phyloP scores from a whole-genome alignment of 371 early-diverging fungal genomes.

The Quaeritorhiza haematococci region DNA sequence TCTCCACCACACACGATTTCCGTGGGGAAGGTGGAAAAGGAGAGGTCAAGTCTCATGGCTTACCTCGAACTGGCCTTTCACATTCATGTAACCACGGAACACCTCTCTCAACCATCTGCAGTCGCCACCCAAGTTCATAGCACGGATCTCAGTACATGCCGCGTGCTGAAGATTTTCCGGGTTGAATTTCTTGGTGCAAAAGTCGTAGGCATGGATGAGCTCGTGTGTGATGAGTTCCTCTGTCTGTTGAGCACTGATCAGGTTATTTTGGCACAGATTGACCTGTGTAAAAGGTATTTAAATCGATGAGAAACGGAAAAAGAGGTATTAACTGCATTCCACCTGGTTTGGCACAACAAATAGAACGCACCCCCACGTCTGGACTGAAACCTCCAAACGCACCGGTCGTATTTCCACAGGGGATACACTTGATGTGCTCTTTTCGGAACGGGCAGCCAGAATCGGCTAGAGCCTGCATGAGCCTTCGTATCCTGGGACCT shows the following conservation, averaged over 20 bases:
- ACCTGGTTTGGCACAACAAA: too few relatives aligned
- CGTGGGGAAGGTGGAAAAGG: too few relatives aligned
- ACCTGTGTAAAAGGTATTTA: conserved; percentile 24
- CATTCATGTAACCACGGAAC: conserved; percentile 65
- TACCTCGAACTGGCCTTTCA: too few relatives aligned
- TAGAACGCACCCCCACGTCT: conserved; percentile 7
- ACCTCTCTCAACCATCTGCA: conserved; percentile 83
- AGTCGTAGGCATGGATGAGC: conserved; percentile 88
- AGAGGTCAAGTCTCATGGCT: too few relatives aligned
- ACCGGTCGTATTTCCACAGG: conserved; percentile 68
- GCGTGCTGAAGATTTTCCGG: conserved; percentile 72
- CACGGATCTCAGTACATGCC: conserved; percentile 61
- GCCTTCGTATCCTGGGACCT: too few relatives aligned
- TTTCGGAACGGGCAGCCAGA: conserved; percentile 53
- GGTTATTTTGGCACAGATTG: conserved; percentile 74
- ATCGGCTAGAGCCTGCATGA: conserved; percentile 52
- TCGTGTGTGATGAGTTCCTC: conserved; percentile 90
- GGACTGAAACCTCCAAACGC: conserved; percentile 59
- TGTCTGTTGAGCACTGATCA: conserved; percentile 60
- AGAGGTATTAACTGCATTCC: background rate
- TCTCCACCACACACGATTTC: too few relatives aligned
- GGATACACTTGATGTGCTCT: conserved; percentile 64
- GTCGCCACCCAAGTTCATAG: conserved; percentile 87
- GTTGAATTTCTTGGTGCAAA: conserved; percentile 70
- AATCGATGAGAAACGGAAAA: too few relatives aligned